Evolutionary conservation across 805 yeast genomes (phyloP).

Genomic region (Candida manassasensis): DNA sequence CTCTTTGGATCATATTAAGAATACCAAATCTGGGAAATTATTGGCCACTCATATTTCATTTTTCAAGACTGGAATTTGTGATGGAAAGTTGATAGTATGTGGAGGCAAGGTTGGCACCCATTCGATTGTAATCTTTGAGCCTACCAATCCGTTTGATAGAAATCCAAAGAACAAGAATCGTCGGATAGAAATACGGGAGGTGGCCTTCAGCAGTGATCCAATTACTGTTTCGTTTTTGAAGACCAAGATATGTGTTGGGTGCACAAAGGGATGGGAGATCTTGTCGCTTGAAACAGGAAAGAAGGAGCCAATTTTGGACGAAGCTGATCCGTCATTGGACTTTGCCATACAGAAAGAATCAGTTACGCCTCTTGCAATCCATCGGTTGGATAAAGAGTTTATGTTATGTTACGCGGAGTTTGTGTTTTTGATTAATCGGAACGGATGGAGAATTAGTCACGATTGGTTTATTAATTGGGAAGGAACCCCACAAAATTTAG

Average conservation of each 20-base stretch:
- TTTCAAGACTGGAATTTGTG: slow-evolving; percentile 89
- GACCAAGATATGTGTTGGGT: slow-evolving; percentile 87
- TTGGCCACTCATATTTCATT: slow-evolving; percentile 83
- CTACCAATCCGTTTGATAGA: slow-evolving; percentile 63
- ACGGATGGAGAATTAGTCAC: slow-evolving; percentile 94
- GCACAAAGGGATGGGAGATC: slow-evolving; percentile 94
- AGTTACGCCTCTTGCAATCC: slow-evolving; percentile 86
- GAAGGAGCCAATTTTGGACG: slow-evolving; percentile 87
- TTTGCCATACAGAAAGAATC: slow-evolving; percentile 78
- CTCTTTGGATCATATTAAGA: slow-evolving; percentile 44
- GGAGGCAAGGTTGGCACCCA: slow-evolving; percentile 84
- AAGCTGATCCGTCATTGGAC: slow-evolving; percentile 97
- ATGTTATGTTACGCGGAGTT: slow-evolving; percentile 86
- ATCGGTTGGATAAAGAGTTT: slow-evolving; percentile 84
- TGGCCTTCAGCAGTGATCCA: slow-evolving; percentile 82
- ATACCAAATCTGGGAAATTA: slow-evolving; percentile 66
- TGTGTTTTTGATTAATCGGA: slow-evolving; percentile 88
- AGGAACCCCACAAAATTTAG: slow-evolving; percentile 88
- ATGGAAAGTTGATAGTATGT: slow-evolving; percentile 82
- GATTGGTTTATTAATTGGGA: slow-evolving; percentile 97
- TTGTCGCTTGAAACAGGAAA: slow-evolving; percentile 79
- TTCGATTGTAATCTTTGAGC: slow-evolving; percentile 81
- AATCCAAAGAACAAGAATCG: slow-evolving; percentile 59
- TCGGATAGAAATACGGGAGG: slow-evolving; percentile 68
- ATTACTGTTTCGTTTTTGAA: slow-evolving; percentile 87